Base-by-base conservation (phyloP, 768 basidiomycete species). In the Cystofilobasidium ferigula region DNA sequence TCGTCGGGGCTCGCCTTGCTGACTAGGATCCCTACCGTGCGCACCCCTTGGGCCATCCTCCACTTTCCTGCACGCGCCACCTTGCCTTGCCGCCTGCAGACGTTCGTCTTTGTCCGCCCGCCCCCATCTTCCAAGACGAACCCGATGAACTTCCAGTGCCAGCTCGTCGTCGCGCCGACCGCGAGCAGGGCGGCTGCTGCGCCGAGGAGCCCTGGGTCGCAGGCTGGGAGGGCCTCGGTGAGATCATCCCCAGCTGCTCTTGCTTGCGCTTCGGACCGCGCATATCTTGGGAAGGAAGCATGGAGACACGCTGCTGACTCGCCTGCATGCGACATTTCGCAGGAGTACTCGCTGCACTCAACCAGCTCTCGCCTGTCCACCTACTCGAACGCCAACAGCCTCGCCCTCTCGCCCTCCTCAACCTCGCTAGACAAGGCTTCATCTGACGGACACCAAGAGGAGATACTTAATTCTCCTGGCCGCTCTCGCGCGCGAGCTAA, bases 111-210 rank as follows among this genome's bases (percentile, higher is more conserved):
- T 53, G 64, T 66, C 16, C 47, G 64, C 13, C 64, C 64, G 14
- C 64, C 64, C 2, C 48, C 38, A 3, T 51, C 64, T 34, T 60
- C 47, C 42, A 66, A 66, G 51, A 53, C 42, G 34, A 24, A 48
- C 26, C 59, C 61, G 22, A 60, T 66, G 59, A 66, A 66, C 60
- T 24, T 66, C 24, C 64, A 66, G 54, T 66, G 64, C 42, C 64
- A 66, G 42, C 64, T 66, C 58, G 64, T 66, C 35, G 59, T 54
- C 5, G 51, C 51, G 10, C 7, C 26, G 16, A 26, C 51, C 1
- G 28, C 28, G 18, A 13, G 51, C 28, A n/a, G n/a, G n/a, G n/a
- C n/a, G n/a, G n/a, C n/a, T n/a, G n/a, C n/a, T n/a, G n/a, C n/a
- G n/a, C n/a, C n/a, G n/a, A n/a, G n/a, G n/a, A n/a, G n/a, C n/a